Base-by-base conservation (phyloP, 441 rosid genomes). In the Adansonia rubrostipa region DNA sequence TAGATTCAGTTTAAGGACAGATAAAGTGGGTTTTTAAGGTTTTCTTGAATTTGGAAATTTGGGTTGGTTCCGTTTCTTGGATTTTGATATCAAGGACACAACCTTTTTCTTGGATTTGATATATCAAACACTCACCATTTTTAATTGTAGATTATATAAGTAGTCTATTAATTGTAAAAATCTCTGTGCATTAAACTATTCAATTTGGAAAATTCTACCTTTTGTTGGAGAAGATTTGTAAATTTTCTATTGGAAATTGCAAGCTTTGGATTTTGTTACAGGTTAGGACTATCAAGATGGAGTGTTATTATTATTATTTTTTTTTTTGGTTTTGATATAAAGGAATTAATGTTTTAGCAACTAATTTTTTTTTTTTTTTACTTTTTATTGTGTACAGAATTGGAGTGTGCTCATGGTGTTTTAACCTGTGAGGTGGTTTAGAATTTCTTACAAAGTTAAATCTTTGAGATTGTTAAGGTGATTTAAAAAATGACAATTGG, bases 401-500 rank as follows among this genome's bases (percentile, higher is more conserved):
- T 11, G 54, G 42, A 61, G 60, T 33, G 24, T 71, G 78, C 54
- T 61, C 40, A 17, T 24, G 24, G 36, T 0, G 22, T 19, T 73
- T 57, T 19, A 10, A 54, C 9, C 61, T 40, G 9, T 40, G 0
- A 53, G 44, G 48, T 36, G 60, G 79, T 60, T 50, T 20, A 40
- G 6, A 54, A 40, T 44, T 76, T 22, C 19, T 66, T 51, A 61
- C n/a, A 61, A 61, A 74, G 66, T 74, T 42, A 22, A 22, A 4
- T 48, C 17, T 62, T 77, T 77, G 75, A 65, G 71, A 73, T 58
- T 8, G 19, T 66, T 40, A 24, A 51, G 28, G 62, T 47, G 9
- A 33, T 58, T 11, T 71, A 63, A 53, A 85, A 82, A 86, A 96
- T 96, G 99, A 92, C 98, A 75, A 86, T 89, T 77, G 93, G 81